A percentile compares a stretch with the other conserved stretches of the same genome.
Conservation (phyloP, 768 basidiomycete species). For the Hericium erinaceus region DNA sequence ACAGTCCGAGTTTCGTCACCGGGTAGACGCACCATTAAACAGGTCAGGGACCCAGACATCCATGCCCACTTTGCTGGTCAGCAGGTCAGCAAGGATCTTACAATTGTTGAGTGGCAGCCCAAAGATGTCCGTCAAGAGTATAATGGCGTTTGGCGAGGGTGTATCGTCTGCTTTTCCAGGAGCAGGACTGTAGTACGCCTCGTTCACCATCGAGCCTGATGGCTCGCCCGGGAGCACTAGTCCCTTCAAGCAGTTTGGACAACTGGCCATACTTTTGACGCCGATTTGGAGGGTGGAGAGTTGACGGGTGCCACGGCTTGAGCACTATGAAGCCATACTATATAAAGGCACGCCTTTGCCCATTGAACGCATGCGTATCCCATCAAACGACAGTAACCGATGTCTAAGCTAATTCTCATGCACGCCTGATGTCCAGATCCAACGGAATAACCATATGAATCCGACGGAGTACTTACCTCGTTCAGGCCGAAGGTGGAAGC, state of each 20-base stretch:
- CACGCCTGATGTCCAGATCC: too few relatives aligned
- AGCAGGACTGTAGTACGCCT: slow-evolving; percentile 35
- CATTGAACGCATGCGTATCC: too few relatives aligned
- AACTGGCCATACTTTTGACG: slow-evolving; percentile 11
- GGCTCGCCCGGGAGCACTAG: slow-evolving; percentile 37
- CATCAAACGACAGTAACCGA: too few relatives aligned
- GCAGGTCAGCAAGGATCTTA: slow-evolving; percentile 48
- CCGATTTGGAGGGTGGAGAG: too few relatives aligned
- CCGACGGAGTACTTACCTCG: too few relatives aligned
- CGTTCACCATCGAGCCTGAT: slow-evolving; percentile 30
- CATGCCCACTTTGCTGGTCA: slow-evolving; percentile 38
- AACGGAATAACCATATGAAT: too few relatives aligned
- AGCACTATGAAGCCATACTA: too few relatives aligned
- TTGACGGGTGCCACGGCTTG: neutral
- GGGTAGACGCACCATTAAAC: slow-evolving; percentile 35
- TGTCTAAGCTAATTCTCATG: too few relatives aligned
- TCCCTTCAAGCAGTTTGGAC: slow-evolving; percentile 30
- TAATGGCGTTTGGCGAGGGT: slow-evolving; percentile 29
- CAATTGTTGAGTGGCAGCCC: slow-evolving; percentile 42
- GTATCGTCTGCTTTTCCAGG: slow-evolving; percentile 5
- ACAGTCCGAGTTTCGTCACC: neutral
- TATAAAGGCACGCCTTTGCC: too few relatives aligned
- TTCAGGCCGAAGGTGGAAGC: too few relatives aligned
- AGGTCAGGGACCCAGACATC: slow-evolving; percentile 61
- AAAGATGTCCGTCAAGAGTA: slow-evolving; percentile 50